phyloP scores from a whole-genome alignment of 345 rosid species.

The Acer campestre region DNA sequence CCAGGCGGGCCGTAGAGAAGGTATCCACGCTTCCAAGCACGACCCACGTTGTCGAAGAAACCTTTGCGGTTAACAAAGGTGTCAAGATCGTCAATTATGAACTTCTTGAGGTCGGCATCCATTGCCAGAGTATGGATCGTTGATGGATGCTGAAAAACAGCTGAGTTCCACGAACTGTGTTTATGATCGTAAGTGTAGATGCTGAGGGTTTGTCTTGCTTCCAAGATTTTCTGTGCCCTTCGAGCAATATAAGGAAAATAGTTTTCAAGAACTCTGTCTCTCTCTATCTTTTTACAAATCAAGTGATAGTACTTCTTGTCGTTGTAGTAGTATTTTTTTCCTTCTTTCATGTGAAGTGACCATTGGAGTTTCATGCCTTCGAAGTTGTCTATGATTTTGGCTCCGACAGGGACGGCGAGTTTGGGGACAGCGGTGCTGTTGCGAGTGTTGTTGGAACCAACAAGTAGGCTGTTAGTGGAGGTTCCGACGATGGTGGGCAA shows the following conservation, averaged over 20 bases:
- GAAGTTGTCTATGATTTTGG: constrained; percentile 28
- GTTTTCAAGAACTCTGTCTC: constrained; percentile 13
- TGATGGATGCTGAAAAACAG: constrained; percentile 22
- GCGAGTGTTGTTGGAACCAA: constrained; percentile 37
- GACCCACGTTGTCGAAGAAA: constrained; percentile 23
- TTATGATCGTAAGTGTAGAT: constrained; percentile 36
- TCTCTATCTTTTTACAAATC: constrained; percentile 23
- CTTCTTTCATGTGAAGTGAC: constrained; percentile 29
- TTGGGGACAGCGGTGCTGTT: constrained; percentile 27
- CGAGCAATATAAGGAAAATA: constrained; percentile 31
- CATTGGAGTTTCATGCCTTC: constrained; percentile 28
- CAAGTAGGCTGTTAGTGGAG: constrained; percentile 26
- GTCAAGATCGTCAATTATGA: constrained; percentile 21
- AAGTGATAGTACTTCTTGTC: constrained; percentile 24
- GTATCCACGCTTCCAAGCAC: constrained; percentile 36
- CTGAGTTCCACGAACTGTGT: constrained; percentile 13
- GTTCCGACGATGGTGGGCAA: constrained; percentile 31
- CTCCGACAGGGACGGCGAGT: constrained; percentile 28
- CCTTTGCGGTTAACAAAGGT: constrained; percentile 18
- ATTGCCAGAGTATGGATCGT: constrained; percentile 24
- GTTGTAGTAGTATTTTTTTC: constrained; percentile 20
- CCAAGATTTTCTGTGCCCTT: constrained; percentile 22
- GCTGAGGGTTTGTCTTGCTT: constrained; percentile 25
- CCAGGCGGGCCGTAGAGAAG: constrained; percentile 30
- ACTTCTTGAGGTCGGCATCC: constrained; percentile 17